Conservation (phyloP, 768 basidiomycete genomes). For the Megacollybia marginata region DNA sequence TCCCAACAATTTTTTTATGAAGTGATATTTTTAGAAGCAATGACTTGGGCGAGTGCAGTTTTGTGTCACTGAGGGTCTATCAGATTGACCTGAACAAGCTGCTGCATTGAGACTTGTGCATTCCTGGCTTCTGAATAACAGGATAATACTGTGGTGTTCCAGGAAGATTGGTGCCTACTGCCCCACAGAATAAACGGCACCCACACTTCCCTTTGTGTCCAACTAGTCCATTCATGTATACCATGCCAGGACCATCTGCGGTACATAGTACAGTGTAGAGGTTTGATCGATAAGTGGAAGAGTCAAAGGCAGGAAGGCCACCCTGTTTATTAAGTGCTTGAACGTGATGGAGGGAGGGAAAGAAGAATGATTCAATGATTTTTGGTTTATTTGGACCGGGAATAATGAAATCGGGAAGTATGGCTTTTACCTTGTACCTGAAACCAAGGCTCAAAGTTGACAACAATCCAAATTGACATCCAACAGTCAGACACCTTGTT, state of each 20-base stretch:
- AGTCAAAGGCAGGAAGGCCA: slow-evolving; percentile 17
- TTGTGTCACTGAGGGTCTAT: no score
- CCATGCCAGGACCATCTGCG: slow-evolving; percentile 19
- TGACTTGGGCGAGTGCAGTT: no score
- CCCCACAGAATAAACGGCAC: slow-evolving; percentile 15
- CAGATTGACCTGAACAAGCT: no score
- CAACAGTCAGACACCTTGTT: no score
- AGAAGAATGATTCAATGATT: slow-evolving; percentile 20
- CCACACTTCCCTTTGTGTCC: slow-evolving; percentile 15
- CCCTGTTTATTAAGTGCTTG: slow-evolving; percentile 18
- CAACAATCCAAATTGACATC: no score
- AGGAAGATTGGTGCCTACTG: slow-evolving; percentile 11
- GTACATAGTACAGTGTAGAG: slow-evolving; percentile 12
- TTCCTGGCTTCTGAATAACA: slow-evolving; percentile 11
- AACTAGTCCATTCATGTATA: slow-evolving; percentile 16
- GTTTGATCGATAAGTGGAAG: slow-evolving; percentile 3
- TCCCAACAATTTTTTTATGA: no score
- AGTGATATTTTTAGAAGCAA: no score
- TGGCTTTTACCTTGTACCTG: no score
- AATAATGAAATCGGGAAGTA: slow-evolving; percentile 22
- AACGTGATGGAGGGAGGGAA: slow-evolving; percentile 24
- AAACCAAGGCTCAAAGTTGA: no score
- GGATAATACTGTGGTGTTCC: slow-evolving; percentile 16
- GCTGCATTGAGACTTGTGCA: slow-evolving; percentile 9
- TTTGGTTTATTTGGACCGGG: slow-evolving; percentile 28